A percentile compares a stretch with the other conserved stretches of the same genome.
These are phyloP conservation scores for Leptographium lundbergii DNA, from an alignment of 2,329 filamentous ascomycete genomes.

Conservation along the genomic window DNA sequence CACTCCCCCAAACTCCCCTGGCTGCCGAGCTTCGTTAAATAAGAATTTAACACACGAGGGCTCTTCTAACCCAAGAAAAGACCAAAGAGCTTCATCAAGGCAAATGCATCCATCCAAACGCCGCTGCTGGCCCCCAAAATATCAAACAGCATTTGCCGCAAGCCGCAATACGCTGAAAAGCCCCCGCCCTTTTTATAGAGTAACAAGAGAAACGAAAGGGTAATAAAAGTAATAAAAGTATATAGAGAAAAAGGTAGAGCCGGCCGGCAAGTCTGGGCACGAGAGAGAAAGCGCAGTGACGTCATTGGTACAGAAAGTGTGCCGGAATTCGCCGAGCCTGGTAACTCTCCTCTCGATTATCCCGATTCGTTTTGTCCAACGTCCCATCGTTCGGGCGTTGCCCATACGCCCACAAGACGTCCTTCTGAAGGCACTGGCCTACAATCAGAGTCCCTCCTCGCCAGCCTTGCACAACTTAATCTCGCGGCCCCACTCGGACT, in stretches of 20 bases:
- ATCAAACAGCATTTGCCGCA: neutral
- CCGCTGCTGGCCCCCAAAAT: neutral
- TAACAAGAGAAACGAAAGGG: neutral
- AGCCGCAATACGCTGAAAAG: neutral
- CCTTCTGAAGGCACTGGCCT: neutral
- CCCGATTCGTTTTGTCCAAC: neutral
- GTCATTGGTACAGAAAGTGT: neutral
- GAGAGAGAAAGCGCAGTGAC: neutral
- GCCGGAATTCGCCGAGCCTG: neutral
- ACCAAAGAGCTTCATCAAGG: neutral
- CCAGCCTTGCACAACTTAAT: constrained; percentile 95
- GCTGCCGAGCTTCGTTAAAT: neutral
- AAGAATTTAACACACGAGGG: neutral
- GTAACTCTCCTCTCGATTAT: neutral
- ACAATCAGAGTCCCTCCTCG: constrained; percentile 71
- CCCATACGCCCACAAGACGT: neutral
- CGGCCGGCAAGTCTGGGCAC: neutral
- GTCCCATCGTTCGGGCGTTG: neutral
- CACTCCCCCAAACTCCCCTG: neutral
- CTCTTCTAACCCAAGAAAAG: neutral
- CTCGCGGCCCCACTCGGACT: constrained; percentile 96
- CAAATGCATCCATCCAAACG: neutral
- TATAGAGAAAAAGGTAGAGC: neutral
- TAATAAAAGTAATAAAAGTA: neutral
- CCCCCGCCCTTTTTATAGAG: neutral